These are phyloP conservation scores for Mortierella sp. DNA, from an alignment of 371 early-diverging fungal species.

Conservation along the genomic window DNA sequence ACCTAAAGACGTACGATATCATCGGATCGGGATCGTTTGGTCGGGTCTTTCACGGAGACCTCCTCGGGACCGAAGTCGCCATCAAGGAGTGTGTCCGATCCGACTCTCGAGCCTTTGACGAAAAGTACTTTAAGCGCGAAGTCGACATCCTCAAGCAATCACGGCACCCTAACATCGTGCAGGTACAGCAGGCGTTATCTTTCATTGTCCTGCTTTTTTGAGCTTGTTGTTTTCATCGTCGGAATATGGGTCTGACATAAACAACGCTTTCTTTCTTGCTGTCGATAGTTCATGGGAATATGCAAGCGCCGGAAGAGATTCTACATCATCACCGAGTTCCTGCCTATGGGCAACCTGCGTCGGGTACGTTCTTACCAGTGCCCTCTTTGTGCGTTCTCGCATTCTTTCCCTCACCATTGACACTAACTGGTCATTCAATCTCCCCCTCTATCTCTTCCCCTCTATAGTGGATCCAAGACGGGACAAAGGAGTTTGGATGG, in stretches of 20 bases:
- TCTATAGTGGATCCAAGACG: slow-evolving; percentile 63
- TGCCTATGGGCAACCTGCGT: slow-evolving; percentile 65
- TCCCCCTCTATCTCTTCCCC: not conserved
- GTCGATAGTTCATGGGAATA: slow-evolving; percentile 66
- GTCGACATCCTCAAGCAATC: slow-evolving; percentile 65
- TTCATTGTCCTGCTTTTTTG: not conserved
- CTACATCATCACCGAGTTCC: slow-evolving; percentile 69
- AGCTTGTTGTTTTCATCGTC: too few relatives aligned
- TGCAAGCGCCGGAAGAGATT: slow-evolving; percentile 62
- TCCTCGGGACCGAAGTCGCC: slow-evolving; percentile 72
- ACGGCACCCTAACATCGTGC: slow-evolving; percentile 71
- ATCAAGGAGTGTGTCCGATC: slow-evolving; percentile 69
- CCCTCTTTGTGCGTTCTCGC: not conserved
- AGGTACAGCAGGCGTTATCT: slow-evolving; percentile 49
- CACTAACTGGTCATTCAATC: too few relatives aligned
- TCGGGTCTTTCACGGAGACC: slow-evolving; percentile 48
- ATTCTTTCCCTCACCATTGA: not conserved
- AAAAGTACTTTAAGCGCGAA: slow-evolving; percentile 70
- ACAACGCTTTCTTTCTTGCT: not conserved
- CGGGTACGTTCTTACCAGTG: slow-evolving; percentile 42
- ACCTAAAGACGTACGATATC: slow-evolving; percentile 46
- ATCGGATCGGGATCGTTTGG: slow-evolving; percentile 58
- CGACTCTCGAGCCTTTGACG: slow-evolving; percentile 60
- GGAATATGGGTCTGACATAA: not conserved
- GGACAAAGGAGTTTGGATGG: slow-evolving; percentile 58